A percentile compares a stretch with the other conserved stretches of the same genome.
These are phyloP conservation scores for Dictyostelium firmibasis DNA, from an alignment of 78 protist genomes.

Conservation along the genomic window DNA sequence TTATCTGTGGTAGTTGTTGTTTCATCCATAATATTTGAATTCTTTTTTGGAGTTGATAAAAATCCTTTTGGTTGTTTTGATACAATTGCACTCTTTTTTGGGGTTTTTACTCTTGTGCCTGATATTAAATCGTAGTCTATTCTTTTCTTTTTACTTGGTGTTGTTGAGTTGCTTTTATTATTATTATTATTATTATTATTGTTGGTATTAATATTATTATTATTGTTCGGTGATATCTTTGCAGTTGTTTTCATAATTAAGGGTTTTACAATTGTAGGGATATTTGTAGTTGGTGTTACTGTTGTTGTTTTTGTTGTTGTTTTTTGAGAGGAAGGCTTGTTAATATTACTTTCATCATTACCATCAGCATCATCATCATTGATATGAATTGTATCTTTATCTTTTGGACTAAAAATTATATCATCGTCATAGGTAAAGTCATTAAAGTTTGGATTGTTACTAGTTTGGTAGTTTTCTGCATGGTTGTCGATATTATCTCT, in stretches of 20 bases:
- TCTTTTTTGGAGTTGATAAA: conserved; percentile 15
- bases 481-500: not conserved
- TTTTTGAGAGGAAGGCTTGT: not conserved
- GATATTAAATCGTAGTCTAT: conserved; percentile 29
- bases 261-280: too few relatives aligned
- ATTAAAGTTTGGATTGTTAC: too few relatives aligned
- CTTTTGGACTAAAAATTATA: not conserved
- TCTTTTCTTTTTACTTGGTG: not conserved
- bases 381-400: not conserved
- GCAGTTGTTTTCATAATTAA: not conserved
- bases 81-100: not conserved
- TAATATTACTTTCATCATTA: not conserved
- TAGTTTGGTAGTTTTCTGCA: not conserved
- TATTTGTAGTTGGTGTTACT: not conserved
- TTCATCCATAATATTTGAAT: not conserved
- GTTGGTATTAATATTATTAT: not conserved
- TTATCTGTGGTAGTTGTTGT: not conserved
- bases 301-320: not conserved
- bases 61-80: conserved; percentile 6
- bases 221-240: not conserved
- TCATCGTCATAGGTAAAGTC: not conserved
- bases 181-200: not conserved
- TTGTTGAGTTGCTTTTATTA: not conserved
- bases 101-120: not conserved
- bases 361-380: too few relatives aligned